Evolutionary conservation across 768 basidiomycete species (phyloP).

Genomic region (Leucocoprinus leucothites): DNA sequence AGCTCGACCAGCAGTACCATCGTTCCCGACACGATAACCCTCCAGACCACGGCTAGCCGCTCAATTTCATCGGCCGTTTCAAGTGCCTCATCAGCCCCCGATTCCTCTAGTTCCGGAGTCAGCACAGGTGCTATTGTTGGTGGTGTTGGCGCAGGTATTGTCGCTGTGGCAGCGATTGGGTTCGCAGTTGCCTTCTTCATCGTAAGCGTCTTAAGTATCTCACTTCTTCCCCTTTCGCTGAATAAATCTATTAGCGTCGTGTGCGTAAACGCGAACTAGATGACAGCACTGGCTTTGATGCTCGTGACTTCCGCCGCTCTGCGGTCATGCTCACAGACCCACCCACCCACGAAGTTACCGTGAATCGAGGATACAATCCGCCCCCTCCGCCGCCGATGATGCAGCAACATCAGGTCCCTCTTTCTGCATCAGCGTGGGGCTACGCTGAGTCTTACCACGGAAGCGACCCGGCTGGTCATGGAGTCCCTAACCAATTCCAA

Average conservation of each 20-base stretch:
- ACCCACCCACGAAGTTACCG: conserved; percentile 36
- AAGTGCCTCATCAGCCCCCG: not conserved
- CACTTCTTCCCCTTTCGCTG: conserved; percentile 3
- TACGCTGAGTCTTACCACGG: conserved; percentile 20
- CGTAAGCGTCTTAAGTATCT: conserved; percentile 27
- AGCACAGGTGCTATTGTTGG: conserved; percentile 29
- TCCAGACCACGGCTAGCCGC: not conserved
- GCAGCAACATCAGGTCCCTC: conserved; percentile 40
- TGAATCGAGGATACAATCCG: conserved; percentile 43
- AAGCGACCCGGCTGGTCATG: conserved; percentile 19
- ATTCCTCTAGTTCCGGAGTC: conserved; percentile 9
- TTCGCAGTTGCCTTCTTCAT: conserved; percentile 45
- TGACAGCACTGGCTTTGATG: conserved; percentile 43
- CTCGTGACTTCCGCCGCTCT: conserved; percentile 61
- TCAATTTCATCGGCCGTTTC: not conserved
- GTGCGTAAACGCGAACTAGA: conserved; percentile 35
- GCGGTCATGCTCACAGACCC: conserved; percentile 57
- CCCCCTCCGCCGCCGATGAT: conserved; percentile 67
- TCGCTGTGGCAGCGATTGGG: conserved; percentile 36
- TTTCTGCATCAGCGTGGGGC: conserved; percentile 30
- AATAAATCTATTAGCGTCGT: conserved; percentile 40
- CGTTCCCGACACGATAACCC: not conserved
- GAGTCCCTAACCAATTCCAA: conserved; percentile 6
- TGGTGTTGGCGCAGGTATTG: conserved; percentile 44
- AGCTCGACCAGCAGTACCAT: not conserved